These are phyloP conservation scores for Urtica urens DNA, from an alignment of 306 rosid genomes.

Conservation along the genomic window DNA sequence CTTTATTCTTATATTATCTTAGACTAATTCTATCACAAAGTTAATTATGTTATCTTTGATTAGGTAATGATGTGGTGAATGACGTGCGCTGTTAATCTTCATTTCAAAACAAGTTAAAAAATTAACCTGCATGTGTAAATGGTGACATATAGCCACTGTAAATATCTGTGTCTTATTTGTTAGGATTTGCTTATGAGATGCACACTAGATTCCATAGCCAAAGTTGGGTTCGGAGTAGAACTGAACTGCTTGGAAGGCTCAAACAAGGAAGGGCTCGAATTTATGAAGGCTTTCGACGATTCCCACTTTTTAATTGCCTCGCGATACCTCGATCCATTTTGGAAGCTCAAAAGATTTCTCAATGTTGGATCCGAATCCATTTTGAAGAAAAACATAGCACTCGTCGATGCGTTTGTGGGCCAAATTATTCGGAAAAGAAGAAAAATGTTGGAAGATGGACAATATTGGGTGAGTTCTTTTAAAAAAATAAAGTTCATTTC, in stretches of 20 bases:
- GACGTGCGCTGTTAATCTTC: no score
- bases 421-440: conserved; percentile 35
- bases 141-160: no score
- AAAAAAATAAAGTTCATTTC: no score
- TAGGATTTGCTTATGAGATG: conserved; percentile 58
- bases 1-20: no score
- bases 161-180: neutral
- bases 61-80: no score
- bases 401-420: conserved; percentile 39
- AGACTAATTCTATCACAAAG: no score
- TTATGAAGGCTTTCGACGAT: conserved; percentile 71
- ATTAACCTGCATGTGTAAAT: no score
- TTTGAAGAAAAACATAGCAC: conserved; percentile 31
- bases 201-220: conserved; percentile 61
- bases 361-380: conserved; percentile 53
- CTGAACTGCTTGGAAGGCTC: conserved; percentile 54
- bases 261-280: conserved; percentile 37
- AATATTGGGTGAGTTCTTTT: conserved; percentile 39
- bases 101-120: no score
- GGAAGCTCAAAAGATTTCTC: conserved; percentile 54
- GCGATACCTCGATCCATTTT: conserved; percentile 62
- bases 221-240: conserved; percentile 77
- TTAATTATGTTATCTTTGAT: no score
- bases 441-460: conserved; percentile 17
- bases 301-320: conserved; percentile 40